Conservation (phyloP, 2,329 filamentous ascomycete species). For the Fusarium musae region DNA sequence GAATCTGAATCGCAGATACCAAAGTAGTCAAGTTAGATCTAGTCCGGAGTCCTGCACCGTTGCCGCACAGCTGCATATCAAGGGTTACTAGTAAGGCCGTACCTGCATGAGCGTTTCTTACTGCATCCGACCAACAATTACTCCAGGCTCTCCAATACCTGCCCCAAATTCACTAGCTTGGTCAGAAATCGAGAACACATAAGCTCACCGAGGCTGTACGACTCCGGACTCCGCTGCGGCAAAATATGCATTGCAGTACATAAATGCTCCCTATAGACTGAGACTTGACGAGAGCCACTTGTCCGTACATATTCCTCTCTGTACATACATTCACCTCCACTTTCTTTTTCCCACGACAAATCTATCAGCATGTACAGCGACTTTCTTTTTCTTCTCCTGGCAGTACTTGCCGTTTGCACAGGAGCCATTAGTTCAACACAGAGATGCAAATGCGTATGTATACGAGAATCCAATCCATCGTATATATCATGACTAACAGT, state of each 20-base stretch:
- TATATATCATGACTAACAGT: neutral
- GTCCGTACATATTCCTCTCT: neutral
- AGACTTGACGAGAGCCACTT: constrained; percentile 5
- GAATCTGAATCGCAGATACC: neutral
- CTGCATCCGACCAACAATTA: neutral
- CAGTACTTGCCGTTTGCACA: neutral
- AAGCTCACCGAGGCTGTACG: neutral
- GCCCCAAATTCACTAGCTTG: neutral
- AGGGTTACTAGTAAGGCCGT: neutral
- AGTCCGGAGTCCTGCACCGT: neutral
- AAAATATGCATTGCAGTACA: neutral
- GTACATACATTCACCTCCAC: neutral
- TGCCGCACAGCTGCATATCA: neutral
- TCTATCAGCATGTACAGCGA: neutral
- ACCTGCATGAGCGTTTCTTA: neutral
- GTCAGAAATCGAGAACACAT: neutral
- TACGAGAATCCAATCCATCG: neutral
- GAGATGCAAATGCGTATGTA: constrained; percentile 29
- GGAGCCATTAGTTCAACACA: neutral
- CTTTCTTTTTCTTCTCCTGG: neutral
- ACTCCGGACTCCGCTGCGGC: neutral
- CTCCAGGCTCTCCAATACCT: neutral
- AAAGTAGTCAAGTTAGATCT: neutral
- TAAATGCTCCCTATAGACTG: neutral
- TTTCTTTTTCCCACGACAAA: neutral